Evolutionary conservation across 2,329 filamentous ascomycete genomes (phyloP).

Genomic region (Cercospora zeina): DNA sequence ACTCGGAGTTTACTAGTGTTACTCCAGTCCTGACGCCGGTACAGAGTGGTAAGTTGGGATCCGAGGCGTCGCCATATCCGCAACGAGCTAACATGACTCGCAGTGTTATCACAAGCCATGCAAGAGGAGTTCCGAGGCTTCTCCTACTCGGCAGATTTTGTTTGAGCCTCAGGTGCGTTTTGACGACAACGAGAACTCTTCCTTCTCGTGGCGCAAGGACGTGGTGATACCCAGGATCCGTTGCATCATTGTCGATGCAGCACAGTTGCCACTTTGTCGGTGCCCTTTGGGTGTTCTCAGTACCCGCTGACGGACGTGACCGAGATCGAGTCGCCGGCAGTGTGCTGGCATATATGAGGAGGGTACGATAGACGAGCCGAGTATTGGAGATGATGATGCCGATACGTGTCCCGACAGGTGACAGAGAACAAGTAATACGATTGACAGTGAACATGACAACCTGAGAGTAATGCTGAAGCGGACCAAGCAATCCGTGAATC

Average conservation of each 20-base stretch:
- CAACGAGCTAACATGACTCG: constrained; percentile 30
- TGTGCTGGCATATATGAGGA: background rate
- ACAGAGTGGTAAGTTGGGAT: constrained; percentile 75
- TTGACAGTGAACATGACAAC: constrained; percentile 11
- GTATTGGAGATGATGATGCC: constrained; percentile 9
- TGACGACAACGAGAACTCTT: background rate
- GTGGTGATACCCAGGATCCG: constrained; percentile 10
- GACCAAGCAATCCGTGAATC: background rate
- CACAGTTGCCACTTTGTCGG: background rate
- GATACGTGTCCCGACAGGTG: background rate
- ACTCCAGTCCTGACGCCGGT: constrained; percentile 96
- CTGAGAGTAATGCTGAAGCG: constrained; percentile 5
- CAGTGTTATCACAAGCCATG: constrained; percentile 96
- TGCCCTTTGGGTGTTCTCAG: background rate
- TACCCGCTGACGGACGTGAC: background rate
- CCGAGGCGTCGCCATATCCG: background rate
- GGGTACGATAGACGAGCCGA: background rate
- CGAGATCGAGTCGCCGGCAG: background rate
- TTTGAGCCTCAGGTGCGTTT: constrained; percentile 48
- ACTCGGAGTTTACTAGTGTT: constrained; percentile 96
- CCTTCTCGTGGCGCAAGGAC: background rate
- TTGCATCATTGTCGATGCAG: background rate
- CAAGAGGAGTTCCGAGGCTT: constrained; percentile 99
- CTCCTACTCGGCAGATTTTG: constrained; percentile 93
- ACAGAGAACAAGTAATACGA: constrained; percentile 10